These are phyloP conservation scores for Colletotrichum sp. DNA, from an alignment of 2,329 filamentous ascomycete genomes.

Conservation along the genomic window DNA sequence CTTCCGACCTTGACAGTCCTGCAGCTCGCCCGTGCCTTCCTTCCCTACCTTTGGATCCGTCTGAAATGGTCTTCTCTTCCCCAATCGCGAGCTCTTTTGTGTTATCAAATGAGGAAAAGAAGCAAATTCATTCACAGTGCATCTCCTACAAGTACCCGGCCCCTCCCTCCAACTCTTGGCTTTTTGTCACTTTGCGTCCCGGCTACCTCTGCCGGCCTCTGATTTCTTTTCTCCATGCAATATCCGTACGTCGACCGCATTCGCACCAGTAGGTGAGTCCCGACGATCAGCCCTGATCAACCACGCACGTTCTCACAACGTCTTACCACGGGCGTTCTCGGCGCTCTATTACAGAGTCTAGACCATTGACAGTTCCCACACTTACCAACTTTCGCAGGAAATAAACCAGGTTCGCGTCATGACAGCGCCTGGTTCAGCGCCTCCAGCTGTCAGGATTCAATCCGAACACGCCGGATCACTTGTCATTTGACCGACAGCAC, in stretches of 20 bases:
- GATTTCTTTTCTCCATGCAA: not conserved
- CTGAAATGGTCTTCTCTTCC: not conserved
- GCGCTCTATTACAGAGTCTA: not conserved
- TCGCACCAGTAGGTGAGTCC: not conserved
- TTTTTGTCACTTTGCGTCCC: not conserved
- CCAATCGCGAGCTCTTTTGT: not conserved
- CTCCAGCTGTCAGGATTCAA: not conserved
- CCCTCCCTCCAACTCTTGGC: not conserved
- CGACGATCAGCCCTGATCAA: not conserved
- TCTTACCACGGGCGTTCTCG: not conserved
- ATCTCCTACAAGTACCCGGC: not conserved
- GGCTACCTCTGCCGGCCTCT: not conserved
- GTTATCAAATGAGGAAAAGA: not conserved
- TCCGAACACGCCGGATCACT: not conserved
- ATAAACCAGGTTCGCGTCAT: constrained; percentile 8
- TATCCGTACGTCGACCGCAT: not conserved
- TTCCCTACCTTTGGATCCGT: not conserved
- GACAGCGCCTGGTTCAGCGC: not conserved
- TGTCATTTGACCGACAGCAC: not conserved
- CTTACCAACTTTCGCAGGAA: constrained; percentile 9
- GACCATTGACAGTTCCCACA: constrained; percentile 12
- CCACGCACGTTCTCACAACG: not conserved
- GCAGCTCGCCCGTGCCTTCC: not conserved
- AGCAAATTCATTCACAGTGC: not conserved
- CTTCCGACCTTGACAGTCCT: not conserved